phyloP scores from a whole-genome alignment of 2,329 filamentous ascomycete genomes.

The Arthrobotrys conoides region DNA sequence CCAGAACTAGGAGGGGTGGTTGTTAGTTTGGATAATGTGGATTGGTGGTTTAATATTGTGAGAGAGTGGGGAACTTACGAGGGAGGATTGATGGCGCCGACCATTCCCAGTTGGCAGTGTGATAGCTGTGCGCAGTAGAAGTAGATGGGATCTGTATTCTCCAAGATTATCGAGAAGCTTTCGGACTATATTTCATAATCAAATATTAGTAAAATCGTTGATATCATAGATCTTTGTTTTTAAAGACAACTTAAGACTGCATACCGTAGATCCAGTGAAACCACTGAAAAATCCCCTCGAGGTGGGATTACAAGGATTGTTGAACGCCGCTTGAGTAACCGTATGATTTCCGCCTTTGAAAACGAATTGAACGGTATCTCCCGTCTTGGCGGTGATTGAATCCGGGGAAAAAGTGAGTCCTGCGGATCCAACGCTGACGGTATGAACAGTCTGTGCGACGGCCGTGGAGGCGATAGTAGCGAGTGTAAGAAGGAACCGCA shows the following conservation, averaged over 20 bases:
- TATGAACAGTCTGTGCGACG: slow-evolving; percentile 70
- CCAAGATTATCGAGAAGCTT: slow-evolving; percentile 80
- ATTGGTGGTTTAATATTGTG: too few relatives aligned
- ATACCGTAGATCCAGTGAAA: slow-evolving; percentile 36
- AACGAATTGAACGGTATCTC: slow-evolving; percentile 65
- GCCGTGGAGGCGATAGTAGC: slow-evolving; percentile 26
- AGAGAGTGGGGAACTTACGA: slow-evolving; percentile 21
- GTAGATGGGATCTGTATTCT: slow-evolving; percentile 67
- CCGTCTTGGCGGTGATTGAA: slow-evolving; percentile 74
- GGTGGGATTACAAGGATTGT: slow-evolving; percentile 77
- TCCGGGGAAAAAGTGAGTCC: slow-evolving; percentile 76
- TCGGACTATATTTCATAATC: slow-evolving; percentile 40
- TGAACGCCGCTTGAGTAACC: slow-evolving; percentile 82
- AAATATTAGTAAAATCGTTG: neutral
- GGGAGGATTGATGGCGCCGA: slow-evolving; percentile 52
- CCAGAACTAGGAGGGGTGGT: slow-evolving; percentile 12
- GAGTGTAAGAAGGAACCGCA: slow-evolving; percentile 33
- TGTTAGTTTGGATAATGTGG: too few relatives aligned
- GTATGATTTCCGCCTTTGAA: slow-evolving; percentile 75
- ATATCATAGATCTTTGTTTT: neutral
- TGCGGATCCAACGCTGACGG: slow-evolving; percentile 74
- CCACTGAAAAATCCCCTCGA: slow-evolving; percentile 61
- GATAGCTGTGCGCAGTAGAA: slow-evolving; percentile 40
- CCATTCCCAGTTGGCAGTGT: slow-evolving; percentile 56
- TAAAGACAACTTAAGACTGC: neutral